These are phyloP conservation scores for Bidens hawaiensis DNA, from an alignment of 140 eudicot genomes.

Conservation along the genomic window DNA sequence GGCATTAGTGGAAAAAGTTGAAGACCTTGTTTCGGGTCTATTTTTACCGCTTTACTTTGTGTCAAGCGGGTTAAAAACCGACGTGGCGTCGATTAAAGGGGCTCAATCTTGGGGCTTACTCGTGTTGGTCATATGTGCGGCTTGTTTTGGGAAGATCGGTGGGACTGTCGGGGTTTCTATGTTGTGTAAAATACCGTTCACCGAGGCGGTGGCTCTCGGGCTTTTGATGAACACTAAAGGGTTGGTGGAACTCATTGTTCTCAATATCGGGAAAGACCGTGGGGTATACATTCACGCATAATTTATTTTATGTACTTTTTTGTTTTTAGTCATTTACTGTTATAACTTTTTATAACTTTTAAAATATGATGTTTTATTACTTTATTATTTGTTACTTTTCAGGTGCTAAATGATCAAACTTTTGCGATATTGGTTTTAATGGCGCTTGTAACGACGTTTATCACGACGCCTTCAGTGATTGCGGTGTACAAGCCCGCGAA, in stretches of 20 bases:
- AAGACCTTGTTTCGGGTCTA: constrained; percentile 87
- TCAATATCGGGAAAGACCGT: constrained; percentile 83
- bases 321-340: not conserved
- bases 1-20: constrained; percentile 85
- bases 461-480: constrained; percentile 72
- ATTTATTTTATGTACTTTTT: not conserved
- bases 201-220: constrained; percentile 79
- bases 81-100: constrained; percentile 80
- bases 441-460: constrained; percentile 89
- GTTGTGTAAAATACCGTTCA: constrained; percentile 50
- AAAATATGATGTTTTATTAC: not conserved
- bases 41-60: constrained; percentile 87
- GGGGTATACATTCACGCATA: too few relatives aligned
- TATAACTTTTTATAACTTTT: not conserved
- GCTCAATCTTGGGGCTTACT: constrained; percentile 91
- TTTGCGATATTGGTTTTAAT: constrained; percentile 83
- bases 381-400: not conserved
- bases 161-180: constrained; percentile 68
- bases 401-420: constrained; percentile 84
- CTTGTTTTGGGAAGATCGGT: constrained; percentile 74
- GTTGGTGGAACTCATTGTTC: constrained; percentile 93
- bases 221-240: constrained; percentile 95
- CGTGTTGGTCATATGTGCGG: constrained; percentile 61
- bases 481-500: constrained; percentile 75
- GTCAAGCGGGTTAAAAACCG: constrained; percentile 86